Evolutionary conservation across 306 rosid species (phyloP).

Genomic region (Lagenaria siceraria): DNA sequence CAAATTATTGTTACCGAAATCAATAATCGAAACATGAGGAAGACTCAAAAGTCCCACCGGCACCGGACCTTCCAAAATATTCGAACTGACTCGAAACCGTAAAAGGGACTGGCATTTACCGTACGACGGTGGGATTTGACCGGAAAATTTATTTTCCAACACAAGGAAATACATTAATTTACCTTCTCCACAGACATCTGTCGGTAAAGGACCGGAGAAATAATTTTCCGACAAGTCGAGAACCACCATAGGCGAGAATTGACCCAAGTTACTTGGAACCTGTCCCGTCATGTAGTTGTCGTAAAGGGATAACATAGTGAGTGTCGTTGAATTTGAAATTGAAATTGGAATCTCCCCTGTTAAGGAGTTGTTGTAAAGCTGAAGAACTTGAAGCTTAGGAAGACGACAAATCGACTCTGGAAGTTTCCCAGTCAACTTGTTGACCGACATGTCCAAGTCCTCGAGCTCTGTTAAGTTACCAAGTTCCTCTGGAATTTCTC

Average conservation of each 20-base stretch:
- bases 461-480: conserved; percentile 63
- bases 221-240: conserved; percentile 79
- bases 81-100: conserved; percentile 68
- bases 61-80: conserved; percentile 51
- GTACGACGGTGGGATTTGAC: conserved; percentile 53
- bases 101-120: conserved; percentile 44
- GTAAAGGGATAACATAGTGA: conserved; percentile 61
- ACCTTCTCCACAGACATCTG: conserved; percentile 61
- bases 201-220: conserved; percentile 62
- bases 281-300: conserved; percentile 55
- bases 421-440: conserved; percentile 47
- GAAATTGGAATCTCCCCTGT: conserved; percentile 55
- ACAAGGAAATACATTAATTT: conserved; percentile 57
- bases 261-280: conserved; percentile 63
- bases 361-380: conserved; percentile 82
- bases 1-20: conserved; percentile 51
- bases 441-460: conserved; percentile 88
- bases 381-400: conserved; percentile 67
- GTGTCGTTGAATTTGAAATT: conserved; percentile 53
- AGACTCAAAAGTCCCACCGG: conserved; percentile 57
- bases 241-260: conserved; percentile 43
- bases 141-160: conserved; percentile 60
- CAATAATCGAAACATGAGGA: conserved; percentile 73
- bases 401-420: conserved; percentile 61
- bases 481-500: conserved; percentile 58